Conservation (phyloP, 169 alveolate species). For the Theileria orientalis region DNA sequence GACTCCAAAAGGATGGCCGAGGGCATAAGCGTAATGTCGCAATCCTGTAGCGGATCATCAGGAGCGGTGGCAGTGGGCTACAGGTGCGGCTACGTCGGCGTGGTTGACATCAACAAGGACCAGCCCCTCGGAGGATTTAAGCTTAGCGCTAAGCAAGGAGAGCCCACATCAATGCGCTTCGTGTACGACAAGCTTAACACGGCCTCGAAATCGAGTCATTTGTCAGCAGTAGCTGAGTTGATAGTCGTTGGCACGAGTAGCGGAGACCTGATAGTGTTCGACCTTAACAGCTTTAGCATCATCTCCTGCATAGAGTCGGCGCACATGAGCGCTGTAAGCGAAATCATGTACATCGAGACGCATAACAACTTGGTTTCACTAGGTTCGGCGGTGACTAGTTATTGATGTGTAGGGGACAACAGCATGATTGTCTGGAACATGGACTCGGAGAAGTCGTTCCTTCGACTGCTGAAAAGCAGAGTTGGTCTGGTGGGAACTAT, state of each 20-base stretch:
- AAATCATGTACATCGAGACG: constrained; percentile 37
- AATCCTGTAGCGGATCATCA: constrained; percentile 53
- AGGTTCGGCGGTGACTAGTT: constrained; percentile 4
- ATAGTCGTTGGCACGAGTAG: constrained; percentile 46
- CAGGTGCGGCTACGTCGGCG: constrained; percentile 50
- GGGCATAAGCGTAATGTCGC: constrained; percentile 56
- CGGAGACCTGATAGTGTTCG: constrained; percentile 53
- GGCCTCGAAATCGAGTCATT: background rate
- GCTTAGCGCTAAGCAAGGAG: constrained; percentile 30
- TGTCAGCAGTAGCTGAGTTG: constrained; percentile 6
- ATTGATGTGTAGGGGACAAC: constrained; percentile 25
- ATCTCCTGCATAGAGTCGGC: constrained; percentile 34
- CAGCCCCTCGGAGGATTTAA: constrained; percentile 41
- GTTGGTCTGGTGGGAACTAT: constrained; percentile 47
- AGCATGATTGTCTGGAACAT: constrained; percentile 43
- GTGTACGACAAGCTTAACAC: constrained; percentile 43
- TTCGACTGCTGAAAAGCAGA: constrained; percentile 53
- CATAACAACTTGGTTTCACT: constrained; percentile 30
- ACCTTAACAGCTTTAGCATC: constrained; percentile 40
- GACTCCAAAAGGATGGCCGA: constrained; percentile 20
- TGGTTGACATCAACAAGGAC: constrained; percentile 48
- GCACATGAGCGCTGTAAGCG: constrained; percentile 28
- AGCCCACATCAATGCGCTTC: constrained; percentile 40
- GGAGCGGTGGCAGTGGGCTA: constrained; percentile 67
- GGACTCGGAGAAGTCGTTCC: constrained; percentile 55